These are phyloP conservation scores for Penicillium goetzii DNA, from an alignment of 495 filamentous ascomycete species.

Conservation along the genomic window DNA sequence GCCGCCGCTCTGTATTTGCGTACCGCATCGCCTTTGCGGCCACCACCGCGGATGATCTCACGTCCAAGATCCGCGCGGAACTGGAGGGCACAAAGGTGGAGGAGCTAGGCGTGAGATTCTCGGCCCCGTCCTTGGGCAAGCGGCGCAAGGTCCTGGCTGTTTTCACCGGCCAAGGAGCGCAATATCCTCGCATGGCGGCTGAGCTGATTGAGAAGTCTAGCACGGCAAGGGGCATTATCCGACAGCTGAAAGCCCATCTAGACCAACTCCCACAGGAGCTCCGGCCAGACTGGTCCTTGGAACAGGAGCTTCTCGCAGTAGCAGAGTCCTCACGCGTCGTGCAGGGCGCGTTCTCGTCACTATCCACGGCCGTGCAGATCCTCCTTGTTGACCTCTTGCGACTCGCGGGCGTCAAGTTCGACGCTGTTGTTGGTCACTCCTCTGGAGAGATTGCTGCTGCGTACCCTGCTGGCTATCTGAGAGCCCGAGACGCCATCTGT, in stretches of 20 bases:
- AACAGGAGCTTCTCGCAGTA: not conserved
- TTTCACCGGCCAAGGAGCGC: constrained; percentile 21
- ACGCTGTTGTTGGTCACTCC: constrained; percentile 39
- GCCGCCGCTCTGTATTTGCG: too few relatives aligned
- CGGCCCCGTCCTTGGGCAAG: too few relatives aligned
- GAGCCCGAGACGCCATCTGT: constrained; percentile 41
- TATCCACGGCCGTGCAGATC: constrained; percentile 40
- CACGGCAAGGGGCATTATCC: too few relatives aligned
- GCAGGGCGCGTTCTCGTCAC: constrained; percentile 34
- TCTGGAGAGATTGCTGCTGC: constrained; percentile 41
- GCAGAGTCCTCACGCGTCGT: not conserved
- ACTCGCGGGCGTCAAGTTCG: constrained; percentile 1
- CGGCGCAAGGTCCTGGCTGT: constrained; percentile 11
- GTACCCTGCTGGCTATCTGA: constrained; percentile 34
- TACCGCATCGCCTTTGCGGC: too few relatives aligned
- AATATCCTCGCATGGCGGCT: constrained; percentile 15
- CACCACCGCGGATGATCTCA: too few relatives aligned
- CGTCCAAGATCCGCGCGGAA: too few relatives aligned
- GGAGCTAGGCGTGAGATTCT: too few relatives aligned
- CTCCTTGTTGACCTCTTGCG: constrained; percentile 30
- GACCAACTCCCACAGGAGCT: too few relatives aligned
- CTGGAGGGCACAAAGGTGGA: too few relatives aligned
- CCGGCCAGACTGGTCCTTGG: too few relatives aligned
- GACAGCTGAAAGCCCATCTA: too few relatives aligned
- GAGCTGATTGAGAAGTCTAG: too few relatives aligned